Percentiles rank a stretch among this genome's conserved stretches.
These are phyloP conservation scores for Acacia melanoxylon DNA, from an alignment of 306 rosid species.

Conservation along the genomic window DNA sequence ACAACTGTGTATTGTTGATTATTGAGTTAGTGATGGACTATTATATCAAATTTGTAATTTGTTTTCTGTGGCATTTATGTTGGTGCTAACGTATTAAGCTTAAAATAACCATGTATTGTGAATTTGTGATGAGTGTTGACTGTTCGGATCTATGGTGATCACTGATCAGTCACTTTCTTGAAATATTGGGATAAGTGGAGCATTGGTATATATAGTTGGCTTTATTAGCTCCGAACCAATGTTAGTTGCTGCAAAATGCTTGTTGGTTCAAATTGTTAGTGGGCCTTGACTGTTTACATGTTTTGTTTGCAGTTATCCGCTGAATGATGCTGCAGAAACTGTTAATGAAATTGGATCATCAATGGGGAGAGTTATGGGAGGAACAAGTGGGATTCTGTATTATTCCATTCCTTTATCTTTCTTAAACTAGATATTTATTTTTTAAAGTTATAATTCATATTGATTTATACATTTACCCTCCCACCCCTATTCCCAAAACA, in stretches of 20 bases:
- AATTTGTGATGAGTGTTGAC: not conserved
- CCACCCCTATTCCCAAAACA: not conserved
- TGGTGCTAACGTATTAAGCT: not conserved
- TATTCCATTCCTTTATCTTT: conserved; percentile 30
- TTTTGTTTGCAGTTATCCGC: conserved; percentile 74
- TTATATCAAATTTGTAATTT: not conserved
- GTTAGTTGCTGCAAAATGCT: conserved; percentile 22
- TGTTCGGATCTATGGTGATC: not conserved
- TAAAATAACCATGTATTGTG: not conserved
- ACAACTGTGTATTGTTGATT: not conserved
- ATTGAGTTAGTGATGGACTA: not conserved
- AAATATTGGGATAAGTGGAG: not conserved
- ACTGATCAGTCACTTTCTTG: not conserved
- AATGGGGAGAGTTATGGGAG: conserved; percentile 86
- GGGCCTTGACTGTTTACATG: conserved; percentile 36
- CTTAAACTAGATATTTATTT: conserved; percentile 10
- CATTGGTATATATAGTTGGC: not conserved
- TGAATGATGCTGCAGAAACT: conserved; percentile 91
- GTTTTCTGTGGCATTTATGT: not conserved
- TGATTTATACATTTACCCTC: not conserved
- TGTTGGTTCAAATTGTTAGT: conserved; percentile 27
- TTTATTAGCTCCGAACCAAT: not conserved
- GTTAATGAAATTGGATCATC: conserved; percentile 79
- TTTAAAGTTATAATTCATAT: conserved; percentile 1
- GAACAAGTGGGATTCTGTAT: conserved; percentile 96